phyloP scores from a whole-genome alignment of 352 stramenopile genomes.

The Discostella stelligera region DNA sequence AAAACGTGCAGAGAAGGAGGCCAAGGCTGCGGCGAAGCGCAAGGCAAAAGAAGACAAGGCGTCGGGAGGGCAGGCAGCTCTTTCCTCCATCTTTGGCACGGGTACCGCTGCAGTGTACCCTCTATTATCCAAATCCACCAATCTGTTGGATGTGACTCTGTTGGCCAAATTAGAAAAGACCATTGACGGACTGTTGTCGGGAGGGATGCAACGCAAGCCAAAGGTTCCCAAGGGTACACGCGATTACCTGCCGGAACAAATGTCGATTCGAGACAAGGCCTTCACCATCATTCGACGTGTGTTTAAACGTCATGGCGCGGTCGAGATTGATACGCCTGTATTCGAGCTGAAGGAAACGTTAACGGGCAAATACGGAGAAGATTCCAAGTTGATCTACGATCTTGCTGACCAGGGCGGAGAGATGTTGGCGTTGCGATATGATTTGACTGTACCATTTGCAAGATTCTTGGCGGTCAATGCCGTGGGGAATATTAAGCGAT shows the following conservation, averaged over 20 bases:
- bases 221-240: conserved; percentile 91
- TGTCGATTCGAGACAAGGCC: conserved; percentile 94
- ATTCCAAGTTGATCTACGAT: conserved; percentile 99
- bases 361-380: conserved; percentile 98
- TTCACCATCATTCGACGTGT: conserved; percentile 97
- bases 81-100: conserved; percentile 51
- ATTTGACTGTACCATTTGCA: conserved; percentile 98
- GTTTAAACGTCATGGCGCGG: conserved; percentile 96
- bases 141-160: conserved; percentile 25
- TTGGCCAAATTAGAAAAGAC: conserved; percentile 39
- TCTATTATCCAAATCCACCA: conserved; percentile 27
- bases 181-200: conserved; percentile 50
- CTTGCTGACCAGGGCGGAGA: conserved; percentile 97
- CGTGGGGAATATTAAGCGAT: conserved; percentile 98
- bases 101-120: conserved; percentile 31
- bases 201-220: conserved; percentile 74
- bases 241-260: conserved; percentile 95
- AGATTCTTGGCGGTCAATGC: conserved; percentile 96
- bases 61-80: conserved; percentile 35
- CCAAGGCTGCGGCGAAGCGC: conserved; percentile 60
- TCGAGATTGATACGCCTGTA: conserved; percentile 97
- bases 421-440: conserved; percentile 90
- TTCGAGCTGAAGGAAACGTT: conserved; percentile 99
- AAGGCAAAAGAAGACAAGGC: conserved; percentile 55
- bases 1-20: conserved; percentile 71